phyloP scores from a whole-genome alignment of 495 filamentous ascomycete species.

The Hypoxylon intermedium region DNA sequence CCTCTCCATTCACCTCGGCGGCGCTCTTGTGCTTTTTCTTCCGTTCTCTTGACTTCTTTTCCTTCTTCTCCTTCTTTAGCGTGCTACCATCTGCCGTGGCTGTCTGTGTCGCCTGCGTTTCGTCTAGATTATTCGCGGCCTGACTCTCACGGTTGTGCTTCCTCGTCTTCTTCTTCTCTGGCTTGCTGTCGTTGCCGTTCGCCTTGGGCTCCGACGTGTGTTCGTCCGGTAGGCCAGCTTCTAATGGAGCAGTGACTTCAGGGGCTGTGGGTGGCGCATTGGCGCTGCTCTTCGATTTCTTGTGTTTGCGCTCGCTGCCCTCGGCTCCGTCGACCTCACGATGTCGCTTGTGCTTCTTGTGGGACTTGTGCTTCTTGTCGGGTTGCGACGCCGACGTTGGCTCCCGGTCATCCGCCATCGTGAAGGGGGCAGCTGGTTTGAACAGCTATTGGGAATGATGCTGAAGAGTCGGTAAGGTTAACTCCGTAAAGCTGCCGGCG shows the following conservation, averaged over 20 bases:
- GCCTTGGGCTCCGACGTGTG: not conserved
- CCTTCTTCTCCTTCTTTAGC: constrained; percentile 44
- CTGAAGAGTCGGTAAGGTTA: too few species aligned
- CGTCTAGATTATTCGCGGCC: constrained; percentile 14
- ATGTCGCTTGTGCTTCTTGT: constrained; percentile 53
- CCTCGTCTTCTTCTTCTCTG: constrained; percentile 36
- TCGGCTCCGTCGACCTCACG: constrained; percentile 46
- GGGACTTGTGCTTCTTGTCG: constrained; percentile 50
- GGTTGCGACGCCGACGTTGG: not conserved
- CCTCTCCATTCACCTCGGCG: constrained; percentile 27
- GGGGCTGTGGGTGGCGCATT: not conserved
- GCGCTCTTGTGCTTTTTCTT: constrained; percentile 40
- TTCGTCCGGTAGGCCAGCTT: constrained; percentile 7
- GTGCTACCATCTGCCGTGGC: constrained; percentile 11
- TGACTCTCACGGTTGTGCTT: constrained; percentile 29
- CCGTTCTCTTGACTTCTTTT: constrained; percentile 35
- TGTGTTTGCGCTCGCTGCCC: constrained; percentile 48
- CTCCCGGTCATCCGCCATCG: constrained; percentile 16
- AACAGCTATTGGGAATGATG: not conserved
- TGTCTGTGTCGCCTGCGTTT: constrained; percentile 7
- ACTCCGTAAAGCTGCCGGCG: too few species aligned
- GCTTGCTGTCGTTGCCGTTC: constrained; percentile 9
- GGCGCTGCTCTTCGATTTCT: constrained; percentile 49
- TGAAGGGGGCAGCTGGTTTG: not conserved
- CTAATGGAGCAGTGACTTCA: constrained; percentile 24